Base-by-base conservation (phyloP, 2,329 filamentous ascomycete species). In the Chaetomium globosum region DNA sequence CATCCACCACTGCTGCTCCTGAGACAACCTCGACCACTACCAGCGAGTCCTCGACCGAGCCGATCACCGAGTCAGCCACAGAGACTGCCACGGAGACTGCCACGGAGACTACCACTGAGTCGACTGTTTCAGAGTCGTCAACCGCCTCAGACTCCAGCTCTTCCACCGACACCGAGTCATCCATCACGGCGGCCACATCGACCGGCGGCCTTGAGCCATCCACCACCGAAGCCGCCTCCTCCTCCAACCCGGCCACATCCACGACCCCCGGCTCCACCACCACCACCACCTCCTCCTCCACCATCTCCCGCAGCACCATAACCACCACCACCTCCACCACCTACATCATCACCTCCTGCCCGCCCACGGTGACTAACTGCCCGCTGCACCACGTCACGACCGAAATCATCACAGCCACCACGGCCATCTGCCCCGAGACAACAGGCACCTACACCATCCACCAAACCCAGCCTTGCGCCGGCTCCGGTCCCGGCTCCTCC, bases 301-400 rank as follows among this genome's bases (percentile, higher is more conserved):
- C 68, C 48, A 59, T 65, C 54, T 65, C 65, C 33, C 63, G 52
- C 51, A 69, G 26, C 59, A 68, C 68, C 12, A 64, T 67, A 51
- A 70, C 68, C 28, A 64, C 59, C 53, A 67, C 64, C 30, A 55
- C 21, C 12, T 53, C 54, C 21, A 60, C 56, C 23, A 70, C 63
- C 23, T 67, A 65, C 57, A 71, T 66, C 56, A 61, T 69, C 64
- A 68, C 68, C 49, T 69, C 67, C 2, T 71, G 68, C 65, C 57
- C 67, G 26, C 64, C 68, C 9, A 55, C 60, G 5, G 65, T 68
- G 1, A 64, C 62, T 16, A 52, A 65, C 53, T 69, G 68, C 65
- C 65, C 64, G 9, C 28, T 43, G 51, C 59, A 58, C 56, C 26
- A 59, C 13, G 55, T 67, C 59, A 53, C 68, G 48, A 65, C 69